A percentile compares a stretch with the other conserved stretches of the same genome.
Evolutionary conservation across 306 rosid species (phyloP).

Genomic region (Castanea sativa): DNA sequence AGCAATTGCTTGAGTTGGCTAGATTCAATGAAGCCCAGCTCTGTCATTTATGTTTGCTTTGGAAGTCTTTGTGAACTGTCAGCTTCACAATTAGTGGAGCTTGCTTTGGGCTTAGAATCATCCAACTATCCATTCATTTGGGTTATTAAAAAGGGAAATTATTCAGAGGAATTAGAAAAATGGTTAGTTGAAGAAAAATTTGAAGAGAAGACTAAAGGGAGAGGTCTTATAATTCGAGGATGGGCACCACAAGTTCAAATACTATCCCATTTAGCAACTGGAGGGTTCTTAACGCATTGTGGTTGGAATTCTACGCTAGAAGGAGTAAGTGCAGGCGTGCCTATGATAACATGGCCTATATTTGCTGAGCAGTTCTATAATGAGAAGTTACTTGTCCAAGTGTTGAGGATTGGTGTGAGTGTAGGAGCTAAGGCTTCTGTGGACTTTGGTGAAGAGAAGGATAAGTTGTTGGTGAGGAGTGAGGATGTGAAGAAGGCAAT

Average conservation of each 20-base stretch:
- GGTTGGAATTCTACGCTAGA: conserved; percentile 71
- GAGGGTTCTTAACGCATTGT: conserved; percentile 62
- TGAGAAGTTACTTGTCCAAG: conserved; percentile 37
- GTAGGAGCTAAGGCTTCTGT: conserved; percentile 4
- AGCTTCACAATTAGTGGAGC: conserved; percentile 39
- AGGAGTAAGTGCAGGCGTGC: conserved; percentile 49
- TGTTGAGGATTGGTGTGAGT: conserved; percentile 11
- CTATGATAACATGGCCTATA: conserved; percentile 58
- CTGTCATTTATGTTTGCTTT: conserved; percentile 49
- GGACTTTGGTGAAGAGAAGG: conserved; percentile 2
- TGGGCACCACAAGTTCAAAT: conserved; percentile 70
- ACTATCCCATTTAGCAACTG: conserved; percentile 46
- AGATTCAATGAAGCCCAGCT: conserved; percentile 26
- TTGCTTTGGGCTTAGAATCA: conserved; percentile 53
- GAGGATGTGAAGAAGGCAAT: conserved; percentile 2
- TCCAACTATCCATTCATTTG: conserved; percentile 48
- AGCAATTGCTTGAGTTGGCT: conserved; percentile 44
- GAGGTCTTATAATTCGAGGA: conserved; percentile 42
- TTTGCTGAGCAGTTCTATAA: conserved; percentile 61
- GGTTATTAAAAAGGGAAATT: conserved; percentile 40
- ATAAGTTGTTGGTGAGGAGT: conserved; percentile 8
- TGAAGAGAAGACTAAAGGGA: conserved; percentile 39
- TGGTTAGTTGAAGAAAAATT: conserved; percentile 42
- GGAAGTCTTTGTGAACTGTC: conserved; percentile 48
- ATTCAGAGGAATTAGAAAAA: conserved; percentile 32